A percentile compares a stretch with the other conserved stretches of the same genome.
phyloP scores from a whole-genome alignment of 2,329 filamentous ascomycete species.

The Exophiala mesophila region DNA sequence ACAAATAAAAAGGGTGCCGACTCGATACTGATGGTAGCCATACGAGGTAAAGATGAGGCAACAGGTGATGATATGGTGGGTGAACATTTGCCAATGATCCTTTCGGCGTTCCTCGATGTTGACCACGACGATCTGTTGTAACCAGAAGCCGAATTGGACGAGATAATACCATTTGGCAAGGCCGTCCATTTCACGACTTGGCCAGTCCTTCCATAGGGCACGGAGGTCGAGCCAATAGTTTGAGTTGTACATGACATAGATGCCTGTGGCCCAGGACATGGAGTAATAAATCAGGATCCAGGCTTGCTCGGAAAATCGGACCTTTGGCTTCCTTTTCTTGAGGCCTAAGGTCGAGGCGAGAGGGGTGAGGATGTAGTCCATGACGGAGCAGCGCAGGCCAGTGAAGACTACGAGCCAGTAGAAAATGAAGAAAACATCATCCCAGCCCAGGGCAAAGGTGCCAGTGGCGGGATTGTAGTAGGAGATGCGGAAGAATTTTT shows the following conservation, averaged over 20 bases:
- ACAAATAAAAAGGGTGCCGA: conserved; percentile 82
- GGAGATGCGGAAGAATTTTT: conserved; percentile 81
- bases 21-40: conserved; percentile 77
- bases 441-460: conserved; percentile 68
- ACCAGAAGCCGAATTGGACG: conserved; percentile 84
- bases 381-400: conserved; percentile 72
- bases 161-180: conserved; percentile 86
- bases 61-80: conserved; percentile 87
- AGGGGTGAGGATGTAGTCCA: conserved; percentile 83
- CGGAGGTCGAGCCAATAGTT: conserved; percentile 71
- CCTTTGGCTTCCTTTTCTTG: conserved; percentile 64
- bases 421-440: conserved; percentile 72
- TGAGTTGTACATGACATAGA: conserved; percentile 76
- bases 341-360: conserved; percentile 69
- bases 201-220: conserved; percentile 81
- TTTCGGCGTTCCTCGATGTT: conserved; percentile 92
- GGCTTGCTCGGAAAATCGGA: conserved; percentile 88
- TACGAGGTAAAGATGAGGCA: conserved; percentile 76
- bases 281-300: conserved; percentile 84
- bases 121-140: conserved; percentile 90
- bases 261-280: conserved; percentile 75
- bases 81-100: conserved; percentile 94
- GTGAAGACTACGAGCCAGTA: conserved; percentile 83
- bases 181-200: conserved; percentile 66
- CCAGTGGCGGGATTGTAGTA: conserved; percentile 69